Evolutionary conservation across 2,329 filamentous ascomycete species (phyloP), one percentile per base, ranked within the genome.

Genomic region (Ophiostoma sp.): DNA sequence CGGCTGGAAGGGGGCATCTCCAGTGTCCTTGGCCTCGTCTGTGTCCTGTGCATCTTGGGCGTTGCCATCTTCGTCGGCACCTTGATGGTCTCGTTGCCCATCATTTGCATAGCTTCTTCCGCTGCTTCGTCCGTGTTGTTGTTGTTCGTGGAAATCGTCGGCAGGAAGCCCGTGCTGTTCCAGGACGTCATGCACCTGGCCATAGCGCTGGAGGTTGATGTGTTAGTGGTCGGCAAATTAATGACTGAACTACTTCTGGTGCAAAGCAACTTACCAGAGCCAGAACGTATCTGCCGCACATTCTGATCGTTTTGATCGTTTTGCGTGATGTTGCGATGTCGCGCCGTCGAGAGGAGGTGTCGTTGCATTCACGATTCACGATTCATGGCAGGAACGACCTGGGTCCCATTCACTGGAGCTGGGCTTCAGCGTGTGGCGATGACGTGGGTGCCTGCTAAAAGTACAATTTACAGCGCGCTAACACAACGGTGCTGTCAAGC

Each of bases 141-240:
- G 63, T 5, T 31, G 31, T 2, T 69, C 63, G 12, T 75, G 36
- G 15, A 73, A 50, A 17, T 71, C 22, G 9, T 50, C 31, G 0
- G 63, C 48, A 3, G 63, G 33, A 25, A 75, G 64, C 7, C 73
- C 73, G 57, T 94, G 88, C 48, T 94, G 87, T 78, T 93, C 87
- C 7, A 98, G 85, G 80, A 92, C 90, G 72, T 86, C 88, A 70
- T 92, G 91, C 73, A 97, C 87, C 80, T 94, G 91, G 31, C 90
- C 91, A 48, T 93, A 91, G 75, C 93, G 89, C 93, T 97, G 78
- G 31, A 1, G 5, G 39, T 42, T 9, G 72, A 48, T 17, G 5
- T 61, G 50, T 22, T 33, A 71, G 22, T 22, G 1, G 71, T 19
- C 15, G 48, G 11, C 6, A 31, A 42, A 25, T 19, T n/a, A 33